These are phyloP conservation scores for Boletus huronensis DNA, from an alignment of 768 basidiomycete genomes.

Conservation along the genomic window DNA sequence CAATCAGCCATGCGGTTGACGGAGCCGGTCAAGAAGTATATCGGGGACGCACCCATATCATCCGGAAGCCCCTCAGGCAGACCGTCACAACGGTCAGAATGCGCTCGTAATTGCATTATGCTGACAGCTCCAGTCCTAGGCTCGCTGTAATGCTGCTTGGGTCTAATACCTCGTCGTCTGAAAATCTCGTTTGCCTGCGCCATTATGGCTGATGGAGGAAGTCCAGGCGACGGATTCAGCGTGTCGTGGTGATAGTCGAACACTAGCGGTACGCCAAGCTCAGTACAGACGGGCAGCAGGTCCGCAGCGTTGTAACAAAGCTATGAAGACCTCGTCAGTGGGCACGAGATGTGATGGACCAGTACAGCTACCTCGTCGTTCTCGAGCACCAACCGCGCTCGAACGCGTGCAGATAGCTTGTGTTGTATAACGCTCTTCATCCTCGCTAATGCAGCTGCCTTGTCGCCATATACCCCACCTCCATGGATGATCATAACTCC, in stretches of 20 bases:
- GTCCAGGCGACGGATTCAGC: conserved; percentile 54
- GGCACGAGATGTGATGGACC: not conserved
- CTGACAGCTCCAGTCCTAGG: conserved; percentile 81
- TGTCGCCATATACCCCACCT: conserved; percentile 83
- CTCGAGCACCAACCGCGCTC: conserved; percentile 80
- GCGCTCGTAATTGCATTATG: conserved; percentile 83
- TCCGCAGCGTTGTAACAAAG: conserved; percentile 90
- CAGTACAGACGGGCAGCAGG: conserved; percentile 80
- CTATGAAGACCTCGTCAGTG: conserved; percentile 23
- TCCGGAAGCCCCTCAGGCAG: conserved; percentile 64
- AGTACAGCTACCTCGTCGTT: conserved; percentile 73
- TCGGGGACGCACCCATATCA: conserved; percentile 52
- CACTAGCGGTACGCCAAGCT: conserved; percentile 71
- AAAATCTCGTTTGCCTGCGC: conserved; percentile 74
- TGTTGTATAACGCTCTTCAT: conserved; percentile 67
- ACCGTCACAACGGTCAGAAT: conserved; percentile 74
- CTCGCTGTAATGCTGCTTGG: conserved; percentile 92
- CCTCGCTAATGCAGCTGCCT: conserved; percentile 61
- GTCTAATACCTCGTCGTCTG: conserved; percentile 68
- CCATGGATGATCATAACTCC: conserved; percentile 89
- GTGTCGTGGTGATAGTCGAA: conserved; percentile 84
- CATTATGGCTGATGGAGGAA: conserved; percentile 64
- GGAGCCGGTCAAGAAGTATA: not conserved
- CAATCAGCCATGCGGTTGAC: not conserved
- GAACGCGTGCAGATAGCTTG: conserved; percentile 57